Evolutionary conservation across 2,329 filamentous ascomycete species (phyloP).

Genomic region (Ceratocystis huliohia): DNA sequence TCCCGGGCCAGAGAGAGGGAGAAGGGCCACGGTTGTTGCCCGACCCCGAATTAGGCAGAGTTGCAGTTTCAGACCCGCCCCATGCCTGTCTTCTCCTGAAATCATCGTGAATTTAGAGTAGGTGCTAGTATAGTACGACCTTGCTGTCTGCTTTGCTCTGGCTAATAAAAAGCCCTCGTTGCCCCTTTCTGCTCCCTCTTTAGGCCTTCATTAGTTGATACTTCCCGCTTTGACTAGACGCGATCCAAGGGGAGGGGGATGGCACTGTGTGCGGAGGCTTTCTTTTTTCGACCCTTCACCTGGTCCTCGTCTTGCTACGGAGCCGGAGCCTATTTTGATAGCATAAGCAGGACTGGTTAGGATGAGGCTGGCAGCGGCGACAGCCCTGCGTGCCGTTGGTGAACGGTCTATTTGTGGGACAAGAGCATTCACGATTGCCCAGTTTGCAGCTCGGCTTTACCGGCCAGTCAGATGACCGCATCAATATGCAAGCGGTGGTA

Average conservation of each 20-base stretch:
- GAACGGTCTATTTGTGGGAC: background rate
- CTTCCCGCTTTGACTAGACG: background rate
- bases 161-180: background rate
- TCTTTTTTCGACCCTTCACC: background rate
- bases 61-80: background rate
- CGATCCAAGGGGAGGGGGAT: background rate
- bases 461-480: background rate
- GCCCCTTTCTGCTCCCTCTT: background rate
- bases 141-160: background rate
- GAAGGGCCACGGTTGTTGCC: background rate
- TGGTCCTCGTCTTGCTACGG: background rate
- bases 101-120: background rate
- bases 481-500: background rate
- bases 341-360: too few relatives aligned
- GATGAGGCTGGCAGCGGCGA: too few relatives aligned
- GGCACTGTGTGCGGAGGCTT: background rate
- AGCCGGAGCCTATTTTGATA: background rate
- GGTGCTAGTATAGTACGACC: background rate
- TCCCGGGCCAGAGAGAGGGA: background rate
- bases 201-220: background rate
- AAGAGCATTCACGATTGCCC: background rate
- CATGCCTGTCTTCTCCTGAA: background rate
- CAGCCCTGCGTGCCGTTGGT: too few relatives aligned
- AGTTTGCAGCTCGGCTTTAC: too few relatives aligned
- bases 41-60: background rate